Percentiles rank a stretch among this genome's conserved stretches.
These are phyloP conservation scores for Microbotryum scabiosae DNA, from an alignment of 1,284 basidiomycete genomes.

Conservation along the genomic window DNA sequence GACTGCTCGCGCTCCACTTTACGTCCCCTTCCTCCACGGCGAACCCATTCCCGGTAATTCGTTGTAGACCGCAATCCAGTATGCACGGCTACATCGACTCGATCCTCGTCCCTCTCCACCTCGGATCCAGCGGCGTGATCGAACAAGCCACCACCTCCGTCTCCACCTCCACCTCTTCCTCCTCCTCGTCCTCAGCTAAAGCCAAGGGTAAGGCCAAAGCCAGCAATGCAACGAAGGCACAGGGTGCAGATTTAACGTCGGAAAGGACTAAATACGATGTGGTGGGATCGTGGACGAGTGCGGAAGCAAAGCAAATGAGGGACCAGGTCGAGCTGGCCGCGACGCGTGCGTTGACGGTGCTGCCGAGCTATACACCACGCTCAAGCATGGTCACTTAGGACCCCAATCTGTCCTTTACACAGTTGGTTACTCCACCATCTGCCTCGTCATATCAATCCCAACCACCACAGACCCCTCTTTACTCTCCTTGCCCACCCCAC, in stretches of 20 bases:
- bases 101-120: constrained; percentile 23
- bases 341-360: constrained; percentile 3
- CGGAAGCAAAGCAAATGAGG: constrained; percentile 13
- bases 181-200: neutral
- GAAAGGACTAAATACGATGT: constrained; percentile 14
- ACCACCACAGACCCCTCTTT: constrained; percentile 19
- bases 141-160: constrained; percentile 1
- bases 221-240: neutral
- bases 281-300: constrained; percentile 13
- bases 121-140: neutral
- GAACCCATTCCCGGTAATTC: too few species aligned
- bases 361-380: neutral
- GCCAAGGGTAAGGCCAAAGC: constrained; percentile 17
- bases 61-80: too few species aligned
- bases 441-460: constrained; percentile 21
- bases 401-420: neutral
- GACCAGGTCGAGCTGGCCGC: constrained; percentile 20
- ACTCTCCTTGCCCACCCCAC: constrained; percentile 26
- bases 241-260: too few species aligned
- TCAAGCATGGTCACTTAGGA: neutral
- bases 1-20: too few species aligned
- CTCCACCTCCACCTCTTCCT: neutral
- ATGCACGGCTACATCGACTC: constrained; percentile 28
- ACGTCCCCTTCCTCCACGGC: too few species aligned
- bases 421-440: constrained; percentile 32